Evolutionary conservation across 495 filamentous ascomycete species (phyloP).

Genomic region (Aeminium ludgeri): DNA sequence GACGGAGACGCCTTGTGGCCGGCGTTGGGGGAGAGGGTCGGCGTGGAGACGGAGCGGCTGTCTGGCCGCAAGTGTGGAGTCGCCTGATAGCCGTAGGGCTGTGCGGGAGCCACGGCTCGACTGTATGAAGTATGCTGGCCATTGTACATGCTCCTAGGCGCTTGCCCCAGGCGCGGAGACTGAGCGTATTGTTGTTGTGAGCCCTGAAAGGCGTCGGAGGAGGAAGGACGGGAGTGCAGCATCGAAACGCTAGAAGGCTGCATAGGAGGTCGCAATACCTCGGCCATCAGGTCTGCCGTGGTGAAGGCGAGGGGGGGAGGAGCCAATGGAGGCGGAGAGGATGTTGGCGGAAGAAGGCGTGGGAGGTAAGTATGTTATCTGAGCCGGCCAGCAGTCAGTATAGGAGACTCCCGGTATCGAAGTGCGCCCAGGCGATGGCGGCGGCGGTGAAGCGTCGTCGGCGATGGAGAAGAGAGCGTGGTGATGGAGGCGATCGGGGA

Average conservation of each 20-base stretch:
- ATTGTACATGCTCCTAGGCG: conserved; percentile 18
- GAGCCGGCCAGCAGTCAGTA: conserved; percentile 8
- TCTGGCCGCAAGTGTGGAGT: conserved; percentile 58
- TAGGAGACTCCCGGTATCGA: background rate
- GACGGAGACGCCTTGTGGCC: conserved; percentile 15
- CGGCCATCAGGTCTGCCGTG: conserved; percentile 24
- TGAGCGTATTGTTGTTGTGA: conserved; percentile 18
- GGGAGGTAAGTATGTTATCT: conserved; percentile 2
- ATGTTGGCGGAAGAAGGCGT: background rate
- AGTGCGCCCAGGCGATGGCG: too few species aligned
- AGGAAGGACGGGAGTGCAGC: conserved; percentile 22
- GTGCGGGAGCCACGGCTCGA: conserved; percentile 48
- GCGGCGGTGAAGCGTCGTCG: too few species aligned
- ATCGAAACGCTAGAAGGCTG: conserved; percentile 24
- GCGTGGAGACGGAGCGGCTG: conserved; percentile 48
- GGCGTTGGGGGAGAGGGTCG: conserved; percentile 31
- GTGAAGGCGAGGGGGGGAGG: conserved; percentile 2
- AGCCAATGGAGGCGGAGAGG: background rate
- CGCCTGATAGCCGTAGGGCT: conserved; percentile 72
- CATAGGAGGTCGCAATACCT: conserved; percentile 27
- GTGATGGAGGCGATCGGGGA: too few species aligned
- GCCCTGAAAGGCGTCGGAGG: conserved; percentile 25
- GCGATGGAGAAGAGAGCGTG: too few species aligned
- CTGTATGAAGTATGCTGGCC: conserved; percentile 36
- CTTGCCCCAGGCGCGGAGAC: conserved; percentile 16